Evolutionary conservation across 2,329 filamentous ascomycete genomes (phyloP), one percentile per base, ranked within the genome.

Genomic region (Colletotrichum eremochloae): DNA sequence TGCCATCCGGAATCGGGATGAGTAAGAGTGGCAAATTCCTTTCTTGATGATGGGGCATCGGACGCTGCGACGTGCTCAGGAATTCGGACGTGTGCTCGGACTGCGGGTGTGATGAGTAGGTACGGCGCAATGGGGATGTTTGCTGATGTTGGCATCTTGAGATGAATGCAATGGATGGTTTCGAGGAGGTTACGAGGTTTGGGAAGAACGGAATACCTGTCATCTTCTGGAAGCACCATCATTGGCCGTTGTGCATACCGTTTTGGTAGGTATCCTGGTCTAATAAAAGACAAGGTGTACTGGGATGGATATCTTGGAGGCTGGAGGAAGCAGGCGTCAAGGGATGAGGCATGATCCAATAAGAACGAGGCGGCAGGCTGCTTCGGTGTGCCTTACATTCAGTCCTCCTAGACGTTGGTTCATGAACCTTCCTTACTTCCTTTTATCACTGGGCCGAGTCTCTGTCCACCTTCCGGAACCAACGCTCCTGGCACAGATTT

Each of bases 141-240:
- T 55, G 52, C 52, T 55, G 52, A 55, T 56, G 18, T 56, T 11
- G 53, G 36, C 55, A 29, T 40, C 33, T 57, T 40, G 36, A 12
- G 55, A 57, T 57, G 55, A 40, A n/a, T 40, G 33, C 5, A 29
- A 57, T 40, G 12, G 36, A 40, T 57, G 55, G 33, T n/a, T 24
- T 57, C 11, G 33, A 7, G 36, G 5, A 42, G 24, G n/a, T 38
- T 11, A 14, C 36, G 3, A 42, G 40, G n/a, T 18, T n/a, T 58
- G 55, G n/a, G n/a, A n/a, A 14, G 14, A 58, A 42, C 12, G 11
- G n/a, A 1, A 6, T 29, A 5, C 36, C 33, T 9, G 14, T 29
- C 12, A 40, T 24, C 12, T 9, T 36, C n/a, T 20, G 4, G 20
- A 4, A 57, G 3, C 48, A 15, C 11, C 48, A 15, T 29, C 24